Percentiles rank a stretch among this genome's conserved stretches.
Evolutionary conservation across 345 rosid species (phyloP).

Genomic region (Carallia brachiata): DNA sequence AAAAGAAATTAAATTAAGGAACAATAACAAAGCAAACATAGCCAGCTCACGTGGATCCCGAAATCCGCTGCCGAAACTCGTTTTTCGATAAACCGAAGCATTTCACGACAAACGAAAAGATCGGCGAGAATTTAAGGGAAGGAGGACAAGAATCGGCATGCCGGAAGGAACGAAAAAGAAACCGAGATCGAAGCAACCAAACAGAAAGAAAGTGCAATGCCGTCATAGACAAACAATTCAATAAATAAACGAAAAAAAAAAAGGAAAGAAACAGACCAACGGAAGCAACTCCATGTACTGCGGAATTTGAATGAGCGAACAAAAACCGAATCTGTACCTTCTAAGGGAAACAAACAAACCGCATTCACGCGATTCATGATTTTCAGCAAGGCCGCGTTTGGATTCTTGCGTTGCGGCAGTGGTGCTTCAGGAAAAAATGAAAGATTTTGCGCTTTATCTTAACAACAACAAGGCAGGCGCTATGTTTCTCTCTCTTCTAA

Average conservation of each 20-base stretch:
- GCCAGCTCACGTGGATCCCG: slow-evolving; percentile 18
- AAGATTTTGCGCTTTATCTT: not conserved
- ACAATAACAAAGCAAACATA: not conserved
- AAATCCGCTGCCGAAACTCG: slow-evolving; percentile 1
- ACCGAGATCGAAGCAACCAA: slow-evolving; percentile 20
- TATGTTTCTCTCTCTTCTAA: slow-evolving; percentile 13
- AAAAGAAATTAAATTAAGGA: slow-evolving; percentile 11
- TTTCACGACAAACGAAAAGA: slow-evolving; percentile 2
- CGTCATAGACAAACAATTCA: not conserved
- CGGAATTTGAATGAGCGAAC: not conserved
- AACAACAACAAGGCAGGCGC: slow-evolving; percentile 10
- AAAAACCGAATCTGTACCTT: slow-evolving; percentile 14
- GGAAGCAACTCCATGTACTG: not conserved
- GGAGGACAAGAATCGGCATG: slow-evolving; percentile 10
- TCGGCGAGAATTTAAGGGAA: slow-evolving; percentile 7
- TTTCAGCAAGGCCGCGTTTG: not conserved
- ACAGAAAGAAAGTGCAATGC: slow-evolving; percentile 1
- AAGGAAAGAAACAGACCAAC: not conserved
- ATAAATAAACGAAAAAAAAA: not conserved
- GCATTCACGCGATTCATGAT: slow-evolving; percentile 21
- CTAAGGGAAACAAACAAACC: slow-evolving; percentile 1
- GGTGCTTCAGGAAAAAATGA: not conserved
- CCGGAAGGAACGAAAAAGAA: not conserved
- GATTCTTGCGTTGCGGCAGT: not conserved
- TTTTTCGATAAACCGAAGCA: slow-evolving; percentile 7